A percentile compares a stretch with the other conserved stretches of the same genome.
These are phyloP conservation scores for Lactarius trivialis DNA, from an alignment of 768 basidiomycete species.

Conservation along the genomic window DNA sequence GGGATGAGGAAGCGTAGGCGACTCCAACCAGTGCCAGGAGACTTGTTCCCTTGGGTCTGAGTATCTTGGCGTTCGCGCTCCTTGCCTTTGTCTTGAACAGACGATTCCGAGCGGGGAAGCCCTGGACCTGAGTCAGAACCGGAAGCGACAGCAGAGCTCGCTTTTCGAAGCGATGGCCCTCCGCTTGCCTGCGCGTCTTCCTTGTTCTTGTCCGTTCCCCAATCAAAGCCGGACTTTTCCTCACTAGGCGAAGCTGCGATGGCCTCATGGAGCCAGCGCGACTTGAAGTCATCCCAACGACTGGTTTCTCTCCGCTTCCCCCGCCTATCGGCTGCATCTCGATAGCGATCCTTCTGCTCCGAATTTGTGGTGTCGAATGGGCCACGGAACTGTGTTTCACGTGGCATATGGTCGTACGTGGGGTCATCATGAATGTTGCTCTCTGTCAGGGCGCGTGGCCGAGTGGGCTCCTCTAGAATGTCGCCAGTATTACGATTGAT, in stretches of 20 bases:
- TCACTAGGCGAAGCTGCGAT: constrained; percentile 37
- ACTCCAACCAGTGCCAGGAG: constrained; percentile 46
- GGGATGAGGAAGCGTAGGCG: constrained; percentile 63
- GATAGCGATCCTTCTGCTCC: constrained; percentile 35
- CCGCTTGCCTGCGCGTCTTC: neutral
- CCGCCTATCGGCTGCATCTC: constrained; percentile 42
- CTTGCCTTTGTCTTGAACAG: constrained; percentile 7
- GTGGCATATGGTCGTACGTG: constrained; percentile 29
- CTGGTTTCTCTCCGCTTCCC: constrained; percentile 44
- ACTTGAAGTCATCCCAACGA: constrained; percentile 39
- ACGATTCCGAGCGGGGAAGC: neutral
- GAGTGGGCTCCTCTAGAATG: constrained; percentile 29
- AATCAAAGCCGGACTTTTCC: constrained; percentile 36
- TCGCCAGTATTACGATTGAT: constrained; percentile 24
- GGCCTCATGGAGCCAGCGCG: constrained; percentile 49
- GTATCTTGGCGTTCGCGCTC: constrained; percentile 12
- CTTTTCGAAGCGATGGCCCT: neutral
- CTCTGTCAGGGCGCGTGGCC: constrained; percentile 21
- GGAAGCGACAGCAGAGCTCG: neutral
- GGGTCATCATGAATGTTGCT: constrained; percentile 32
- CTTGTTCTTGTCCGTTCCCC: constrained; percentile 24
- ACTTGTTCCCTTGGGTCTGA: constrained; percentile 24
- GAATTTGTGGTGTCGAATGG: constrained; percentile 44
- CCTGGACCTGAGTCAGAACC: constrained; percentile 2
- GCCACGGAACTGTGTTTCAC: constrained; percentile 51